Conservation (phyloP, 2,329 filamentous ascomycete genomes). For the Nothomitra cinnamomea region DNA sequence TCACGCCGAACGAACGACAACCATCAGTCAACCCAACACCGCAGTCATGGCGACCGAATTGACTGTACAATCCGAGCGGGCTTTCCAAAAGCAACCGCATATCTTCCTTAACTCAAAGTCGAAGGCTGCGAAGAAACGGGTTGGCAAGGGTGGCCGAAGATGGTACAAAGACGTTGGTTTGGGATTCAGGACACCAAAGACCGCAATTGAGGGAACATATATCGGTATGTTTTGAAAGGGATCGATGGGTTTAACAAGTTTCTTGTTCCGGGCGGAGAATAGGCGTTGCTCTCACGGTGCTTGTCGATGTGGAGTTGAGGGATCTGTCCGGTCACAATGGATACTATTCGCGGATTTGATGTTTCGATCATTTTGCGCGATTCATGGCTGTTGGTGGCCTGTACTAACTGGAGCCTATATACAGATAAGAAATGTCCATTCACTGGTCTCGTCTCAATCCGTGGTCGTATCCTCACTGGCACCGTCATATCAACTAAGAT, state of each 20-base stretch:
- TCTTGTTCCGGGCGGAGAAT: not conserved
- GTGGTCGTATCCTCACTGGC: slow-evolving; percentile 98
- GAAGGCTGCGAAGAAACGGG: slow-evolving; percentile 66
- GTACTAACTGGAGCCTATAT: slow-evolving; percentile 12
- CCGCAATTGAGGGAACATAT: slow-evolving; percentile 95
- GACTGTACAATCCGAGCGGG: slow-evolving; percentile 99
- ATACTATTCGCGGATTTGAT: no score
- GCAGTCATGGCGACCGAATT: slow-evolving; percentile 90
- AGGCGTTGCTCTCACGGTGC: not conserved
- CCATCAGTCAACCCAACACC: slow-evolving; percentile 20
- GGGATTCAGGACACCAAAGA: slow-evolving; percentile 97
- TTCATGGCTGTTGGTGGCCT: not conserved
- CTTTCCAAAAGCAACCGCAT: slow-evolving; percentile 99
- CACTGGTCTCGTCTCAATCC: slow-evolving; percentile 97
- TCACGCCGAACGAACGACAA: not conserved
- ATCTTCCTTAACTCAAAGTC: slow-evolving; percentile 98
- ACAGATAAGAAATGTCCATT: slow-evolving; percentile 99
- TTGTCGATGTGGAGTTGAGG: no score
- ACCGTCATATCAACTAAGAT: slow-evolving; percentile 99
- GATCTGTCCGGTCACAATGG: no score
- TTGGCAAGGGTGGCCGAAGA: slow-evolving; percentile 86
- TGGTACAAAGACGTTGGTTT: slow-evolving; percentile 99
- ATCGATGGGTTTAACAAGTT: not conserved
- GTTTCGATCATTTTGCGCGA: not conserved
- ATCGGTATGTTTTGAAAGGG: slow-evolving; percentile 52